Conservation (phyloP, 1,284 basidiomycete genomes). For the Chalciporus piperatoides region DNA sequence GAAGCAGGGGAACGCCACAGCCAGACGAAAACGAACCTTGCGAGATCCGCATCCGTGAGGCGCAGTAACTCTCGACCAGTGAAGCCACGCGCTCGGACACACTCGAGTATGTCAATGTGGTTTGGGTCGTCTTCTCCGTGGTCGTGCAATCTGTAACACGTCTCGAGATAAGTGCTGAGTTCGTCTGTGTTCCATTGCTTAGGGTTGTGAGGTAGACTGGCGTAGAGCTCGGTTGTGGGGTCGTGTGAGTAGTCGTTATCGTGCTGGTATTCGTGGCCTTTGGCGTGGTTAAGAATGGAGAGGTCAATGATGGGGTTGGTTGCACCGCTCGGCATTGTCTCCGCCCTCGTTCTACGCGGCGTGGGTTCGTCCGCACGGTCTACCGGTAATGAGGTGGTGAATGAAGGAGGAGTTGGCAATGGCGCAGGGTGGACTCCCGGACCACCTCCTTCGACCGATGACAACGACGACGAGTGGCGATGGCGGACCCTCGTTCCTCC, state of each 20-base stretch:
- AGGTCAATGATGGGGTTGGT: constrained; percentile 1
- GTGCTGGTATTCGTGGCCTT: constrained; percentile 1
- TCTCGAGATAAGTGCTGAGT: constrained; percentile 24
- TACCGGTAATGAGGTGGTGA: neutral
- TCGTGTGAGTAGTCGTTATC: neutral
- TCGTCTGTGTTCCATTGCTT: constrained; percentile 26
- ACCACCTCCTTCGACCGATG: constrained; percentile 10
- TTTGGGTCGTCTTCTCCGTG: neutral
- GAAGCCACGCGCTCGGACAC: constrained; percentile 21
- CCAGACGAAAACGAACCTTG: constrained; percentile 16
- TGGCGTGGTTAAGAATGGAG: neutral
- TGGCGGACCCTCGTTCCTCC: constrained; percentile 16
- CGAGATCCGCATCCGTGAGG: constrained; percentile 27
- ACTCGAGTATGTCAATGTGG: constrained; percentile 17
- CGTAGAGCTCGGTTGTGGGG: neutral
- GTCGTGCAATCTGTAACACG: constrained; percentile 7
- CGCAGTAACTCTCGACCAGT: constrained; percentile 30
- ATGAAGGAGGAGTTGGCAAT: constrained; percentile 18
- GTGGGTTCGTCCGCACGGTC: neutral
- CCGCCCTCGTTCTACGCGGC: constrained; percentile 10
- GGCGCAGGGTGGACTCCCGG: constrained; percentile 10
- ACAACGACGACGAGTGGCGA: constrained; percentile 25
- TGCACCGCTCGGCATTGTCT: constrained; percentile 14
- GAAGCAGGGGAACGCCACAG: neutral
- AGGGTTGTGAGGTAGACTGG: constrained; percentile 25